A percentile compares a stretch with the other conserved stretches of the same genome.
Evolutionary conservation across 345 rosid species (phyloP).

Genomic region (Populus euphratica): DNA sequence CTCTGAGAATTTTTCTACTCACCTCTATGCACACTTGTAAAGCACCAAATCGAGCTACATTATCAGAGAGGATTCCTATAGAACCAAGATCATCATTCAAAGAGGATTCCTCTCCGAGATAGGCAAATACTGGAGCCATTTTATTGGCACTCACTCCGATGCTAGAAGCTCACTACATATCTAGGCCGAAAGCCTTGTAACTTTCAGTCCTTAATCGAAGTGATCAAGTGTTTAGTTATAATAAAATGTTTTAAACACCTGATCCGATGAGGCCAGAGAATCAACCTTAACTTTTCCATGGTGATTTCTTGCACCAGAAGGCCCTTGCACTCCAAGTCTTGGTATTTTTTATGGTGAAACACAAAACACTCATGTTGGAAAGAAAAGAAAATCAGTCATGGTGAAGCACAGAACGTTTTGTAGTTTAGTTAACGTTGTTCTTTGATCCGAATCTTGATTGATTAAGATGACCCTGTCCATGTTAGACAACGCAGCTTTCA

Average conservation of each 20-base stretch:
- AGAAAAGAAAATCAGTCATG: neutral
- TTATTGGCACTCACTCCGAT: constrained; percentile 16
- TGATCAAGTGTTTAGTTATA: constrained; percentile 35
- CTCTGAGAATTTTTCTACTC: neutral
- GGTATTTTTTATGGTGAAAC: neutral
- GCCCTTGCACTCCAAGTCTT: neutral
- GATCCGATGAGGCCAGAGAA: neutral
- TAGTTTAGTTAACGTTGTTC: neutral
- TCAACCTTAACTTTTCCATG: neutral
- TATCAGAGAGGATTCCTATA: constrained; percentile 12
- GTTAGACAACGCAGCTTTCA: neutral
- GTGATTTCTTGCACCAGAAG: neutral
- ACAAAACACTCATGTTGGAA: neutral
- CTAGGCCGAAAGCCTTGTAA: constrained; percentile 15
- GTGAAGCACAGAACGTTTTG: neutral
- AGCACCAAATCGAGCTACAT: constrained; percentile 14
- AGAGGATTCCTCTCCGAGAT: constrained; percentile 16
- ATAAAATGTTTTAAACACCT: constrained; percentile 1
- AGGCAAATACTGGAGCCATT: constrained; percentile 16
- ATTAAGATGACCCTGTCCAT: neutral
- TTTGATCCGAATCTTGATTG: neutral
- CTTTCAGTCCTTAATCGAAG: constrained; percentile 30
- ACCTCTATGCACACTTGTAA: constrained; percentile 24
- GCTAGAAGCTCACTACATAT: constrained; percentile 18
- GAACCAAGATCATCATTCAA: neutral